Conservation (phyloP, 306 rosid species). For the Acacia confusa region DNA sequence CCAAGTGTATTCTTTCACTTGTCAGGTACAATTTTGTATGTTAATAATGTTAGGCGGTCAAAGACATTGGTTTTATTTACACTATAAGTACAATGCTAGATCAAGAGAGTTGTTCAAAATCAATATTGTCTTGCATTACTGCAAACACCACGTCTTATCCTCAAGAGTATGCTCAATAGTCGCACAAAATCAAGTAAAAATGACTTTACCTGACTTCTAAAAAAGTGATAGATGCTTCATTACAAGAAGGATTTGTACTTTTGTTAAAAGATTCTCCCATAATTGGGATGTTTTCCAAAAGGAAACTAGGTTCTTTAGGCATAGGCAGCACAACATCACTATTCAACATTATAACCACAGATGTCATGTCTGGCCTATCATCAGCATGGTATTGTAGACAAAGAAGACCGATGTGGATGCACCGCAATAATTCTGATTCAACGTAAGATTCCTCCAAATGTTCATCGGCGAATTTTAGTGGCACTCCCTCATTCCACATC, state of each 20-base stretch:
- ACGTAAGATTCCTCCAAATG: not conserved
- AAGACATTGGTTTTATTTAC: too few relatives aligned
- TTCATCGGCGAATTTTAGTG: slow-evolving; percentile 18
- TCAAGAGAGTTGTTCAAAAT: not conserved
- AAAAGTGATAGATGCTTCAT: not conserved
- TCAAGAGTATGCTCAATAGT: accelerated
- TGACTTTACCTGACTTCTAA: slow-evolving; percentile 25
- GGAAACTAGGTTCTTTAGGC: slow-evolving; percentile 48
- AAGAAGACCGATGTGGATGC: slow-evolving; percentile 50
- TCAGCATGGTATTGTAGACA: slow-evolving; percentile 47
- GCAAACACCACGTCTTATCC: not conserved
- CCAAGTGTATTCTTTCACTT: too few relatives aligned
- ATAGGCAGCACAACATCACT: slow-evolving; percentile 33
- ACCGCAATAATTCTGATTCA: slow-evolving; percentile 24
- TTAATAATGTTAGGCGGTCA: too few relatives aligned
- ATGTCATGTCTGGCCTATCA: slow-evolving; percentile 49
- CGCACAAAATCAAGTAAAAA: not conserved
- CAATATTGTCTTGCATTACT: not conserved
- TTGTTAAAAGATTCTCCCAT: slow-evolving; percentile 4
- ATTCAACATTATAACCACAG: slow-evolving; percentile 43
- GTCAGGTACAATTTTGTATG: too few relatives aligned
- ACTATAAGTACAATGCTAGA: too few relatives aligned
- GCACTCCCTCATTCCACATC: slow-evolving; percentile 27
- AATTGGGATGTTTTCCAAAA: not conserved
- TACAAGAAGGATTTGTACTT: slow-evolving; percentile 6